phyloP scores from a whole-genome alignment of 177 flowering plant species.

The Vitis hybrid region DNA sequence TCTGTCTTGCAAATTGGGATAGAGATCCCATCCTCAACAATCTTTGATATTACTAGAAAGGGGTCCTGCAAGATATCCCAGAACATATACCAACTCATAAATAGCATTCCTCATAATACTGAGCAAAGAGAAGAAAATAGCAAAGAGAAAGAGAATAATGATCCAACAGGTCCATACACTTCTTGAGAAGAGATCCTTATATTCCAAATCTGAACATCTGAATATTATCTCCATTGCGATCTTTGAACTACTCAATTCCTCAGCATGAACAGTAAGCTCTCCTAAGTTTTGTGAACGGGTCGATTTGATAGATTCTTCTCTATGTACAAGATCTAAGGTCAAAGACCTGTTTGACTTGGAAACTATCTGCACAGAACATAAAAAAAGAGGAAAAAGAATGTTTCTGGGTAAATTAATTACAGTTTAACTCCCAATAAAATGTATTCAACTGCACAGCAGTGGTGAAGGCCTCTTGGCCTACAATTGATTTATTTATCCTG shows the following conservation, averaged over 20 bases:
- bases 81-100: constrained; percentile 12
- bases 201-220: constrained; percentile 79
- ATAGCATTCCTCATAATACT: constrained; percentile 1
- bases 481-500: too few relatives aligned
- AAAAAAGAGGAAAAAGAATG: constrained; percentile 1
- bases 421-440: not conserved
- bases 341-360: constrained; percentile 50
- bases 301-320: constrained; percentile 32
- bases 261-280: constrained; percentile 67
- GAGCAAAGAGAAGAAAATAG: not conserved
- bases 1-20: constrained; percentile 90
- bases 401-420: not conserved
- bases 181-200: constrained; percentile 83
- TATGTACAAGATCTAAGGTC: constrained; percentile 55
- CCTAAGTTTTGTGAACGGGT: constrained; percentile 34
- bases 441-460: not conserved
- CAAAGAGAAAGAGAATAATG: constrained; percentile 4
- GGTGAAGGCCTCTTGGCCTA: not conserved
- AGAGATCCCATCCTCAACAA: constrained; percentile 48
- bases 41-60: constrained; percentile 74
- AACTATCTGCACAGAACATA: constrained; percentile 57
- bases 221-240: constrained; percentile 63
- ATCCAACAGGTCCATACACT: constrained; percentile 52
- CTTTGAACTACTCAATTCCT: constrained; percentile 73
- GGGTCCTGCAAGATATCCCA: constrained; percentile 64